These are phyloP conservation scores for Citrus unshiu DNA, from an alignment of 345 rosid species.

Conservation along the genomic window DNA sequence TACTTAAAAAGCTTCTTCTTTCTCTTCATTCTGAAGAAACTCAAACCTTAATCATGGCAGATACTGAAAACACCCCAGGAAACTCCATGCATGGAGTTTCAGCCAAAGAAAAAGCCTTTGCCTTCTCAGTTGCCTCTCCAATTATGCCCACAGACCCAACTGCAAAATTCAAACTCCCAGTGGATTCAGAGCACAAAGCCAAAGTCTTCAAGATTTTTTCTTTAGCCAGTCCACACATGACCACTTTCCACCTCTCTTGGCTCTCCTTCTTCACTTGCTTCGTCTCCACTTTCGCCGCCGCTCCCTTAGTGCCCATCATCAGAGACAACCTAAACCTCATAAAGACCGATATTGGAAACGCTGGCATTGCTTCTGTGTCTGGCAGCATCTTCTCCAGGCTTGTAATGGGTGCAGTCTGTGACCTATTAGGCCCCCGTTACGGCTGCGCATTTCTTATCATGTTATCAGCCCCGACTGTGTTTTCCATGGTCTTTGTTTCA, in stretches of 20 bases:
- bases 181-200: conserved; percentile 88
- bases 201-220: conserved; percentile 66
- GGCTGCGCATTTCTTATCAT: conserved; percentile 76
- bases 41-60: conserved; percentile 26
- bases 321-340: conserved; percentile 69
- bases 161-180: conserved; percentile 59
- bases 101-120: conserved; percentile 57
- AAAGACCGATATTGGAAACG: conserved; percentile 65
- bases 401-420: conserved; percentile 81
- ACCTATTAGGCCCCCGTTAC: conserved; percentile 76
- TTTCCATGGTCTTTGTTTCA: conserved; percentile 73
- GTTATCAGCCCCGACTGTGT: conserved; percentile 79
- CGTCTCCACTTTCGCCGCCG: conserved; percentile 84
- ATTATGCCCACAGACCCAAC: conserved; percentile 54
- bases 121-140: conserved; percentile 57
- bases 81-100: conserved; percentile 84
- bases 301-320: conserved; percentile 85
- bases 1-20: background rate
- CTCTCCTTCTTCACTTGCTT: conserved; percentile 87
- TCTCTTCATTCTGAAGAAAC: background rate
- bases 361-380: conserved; percentile 87
- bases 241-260: conserved; percentile 91
- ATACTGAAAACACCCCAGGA: conserved; percentile 55
- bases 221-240: conserved; percentile 78
- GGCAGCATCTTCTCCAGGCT: conserved; percentile 92